Evolutionary conservation across 768 basidiomycete genomes (phyloP).

Genomic region (Leccinum longicurvipes): DNA sequence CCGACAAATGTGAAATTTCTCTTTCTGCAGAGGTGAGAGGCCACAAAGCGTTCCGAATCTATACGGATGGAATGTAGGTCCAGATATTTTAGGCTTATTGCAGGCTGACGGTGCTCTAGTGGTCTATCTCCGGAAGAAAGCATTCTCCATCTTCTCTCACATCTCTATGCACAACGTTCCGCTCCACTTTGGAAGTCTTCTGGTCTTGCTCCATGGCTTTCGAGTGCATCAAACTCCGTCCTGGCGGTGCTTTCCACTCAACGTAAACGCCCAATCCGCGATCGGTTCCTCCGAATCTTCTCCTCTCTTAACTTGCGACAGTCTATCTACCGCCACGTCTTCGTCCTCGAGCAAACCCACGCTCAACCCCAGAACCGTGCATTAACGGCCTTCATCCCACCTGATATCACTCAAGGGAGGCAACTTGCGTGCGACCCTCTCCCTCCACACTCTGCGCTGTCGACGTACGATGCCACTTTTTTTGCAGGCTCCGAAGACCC

Average conservation of each 20-base stretch:
- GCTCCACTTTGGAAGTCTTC: constrained; percentile 80
- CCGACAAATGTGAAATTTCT: constrained; percentile 77
- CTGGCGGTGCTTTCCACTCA: constrained; percentile 32
- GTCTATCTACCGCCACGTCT: constrained; percentile 70
- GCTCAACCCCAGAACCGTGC: constrained; percentile 35
- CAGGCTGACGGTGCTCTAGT: constrained; percentile 19
- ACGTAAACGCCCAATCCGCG: constrained; percentile 30
- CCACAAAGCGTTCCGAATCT: constrained; percentile 64
- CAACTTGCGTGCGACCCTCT: constrained; percentile 83
- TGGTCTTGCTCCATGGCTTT: constrained; percentile 62
- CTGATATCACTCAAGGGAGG: constrained; percentile 46
- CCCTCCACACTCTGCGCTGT: constrained; percentile 62
- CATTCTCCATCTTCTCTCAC: constrained; percentile 75
- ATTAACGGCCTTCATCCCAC: constrained; percentile 72
- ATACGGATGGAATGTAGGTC: constrained; percentile 63
- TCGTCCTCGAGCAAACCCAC: constrained; percentile 66
- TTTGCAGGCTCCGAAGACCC: constrained; percentile 64
- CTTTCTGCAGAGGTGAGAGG: constrained; percentile 56
- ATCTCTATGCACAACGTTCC: constrained; percentile 83
- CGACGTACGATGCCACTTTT: constrained; percentile 68
- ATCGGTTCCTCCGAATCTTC: constrained; percentile 38
- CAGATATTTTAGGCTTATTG: background rate
- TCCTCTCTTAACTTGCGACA: constrained; percentile 38
- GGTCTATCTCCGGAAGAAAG: constrained; percentile 39
- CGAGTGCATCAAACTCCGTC: constrained; percentile 44